Base-by-base conservation (phyloP, 257 asterid genomes). In the Przewalskia tangutica region DNA sequence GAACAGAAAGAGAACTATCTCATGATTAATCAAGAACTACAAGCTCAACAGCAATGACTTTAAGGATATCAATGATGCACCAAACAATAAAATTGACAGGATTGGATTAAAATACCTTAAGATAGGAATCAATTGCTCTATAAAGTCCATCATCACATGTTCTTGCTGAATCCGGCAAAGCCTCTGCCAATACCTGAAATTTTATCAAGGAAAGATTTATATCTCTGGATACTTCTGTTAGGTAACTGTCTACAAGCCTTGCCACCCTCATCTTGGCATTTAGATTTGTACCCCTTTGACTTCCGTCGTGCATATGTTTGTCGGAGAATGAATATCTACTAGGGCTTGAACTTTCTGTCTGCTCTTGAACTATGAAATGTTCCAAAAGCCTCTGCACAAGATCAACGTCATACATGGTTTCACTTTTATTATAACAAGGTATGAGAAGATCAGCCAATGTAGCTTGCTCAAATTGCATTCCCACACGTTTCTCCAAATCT, bases 381-480 rank as follows among this genome's bases (percentile, higher is more conserved):
- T 95, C 99, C 87, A 95, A 50, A 32, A 95, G 91, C 89, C 99
- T 92, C 88, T 95, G 99, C 9, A 93, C 97, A 1, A 95, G 92
- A 84, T 95, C 98, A 9, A 95, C 95, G 80, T 95, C 97, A 3
- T 92, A 92, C 84, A 86, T 62, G 0, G 98, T 91, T 77, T 92
- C 98, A 38, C 68, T 87, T 80, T 90, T 92, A 87, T 64, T 86
- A 83, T 90, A 95, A 40, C 90, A 86, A 8, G 97, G 98, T 20
- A 95, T 91, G 40, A 92, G 89, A 2, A 95, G 94, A 83, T 95
- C 99, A 10, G 89, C 85, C 86, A 93, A 79, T 1, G 92, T 84
- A 0, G 99, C 99, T 84, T 95, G 97, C 60, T 95, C 99, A 44
- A 95, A 88, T 77, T 93, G 98, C 99, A 95, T 95, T 73, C 99